These are phyloP conservation scores for Lentinula sp. DNA, from an alignment of 768 basidiomycete genomes.

Conservation along the genomic window DNA sequence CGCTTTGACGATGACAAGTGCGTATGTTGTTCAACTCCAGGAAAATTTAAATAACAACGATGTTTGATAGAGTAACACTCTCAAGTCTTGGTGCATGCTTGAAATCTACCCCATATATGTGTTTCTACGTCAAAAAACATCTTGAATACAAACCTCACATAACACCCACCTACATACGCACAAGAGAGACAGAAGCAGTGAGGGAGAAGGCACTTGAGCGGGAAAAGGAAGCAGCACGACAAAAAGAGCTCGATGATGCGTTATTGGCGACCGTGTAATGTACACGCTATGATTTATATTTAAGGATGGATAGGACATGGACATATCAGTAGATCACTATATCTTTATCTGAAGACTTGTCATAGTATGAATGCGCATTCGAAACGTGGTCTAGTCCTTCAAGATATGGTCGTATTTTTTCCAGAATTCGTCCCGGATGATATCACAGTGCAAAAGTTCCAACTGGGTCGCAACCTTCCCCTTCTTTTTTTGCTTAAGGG, in stretches of 20 bases:
- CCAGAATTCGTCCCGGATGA: slow-evolving; percentile 85
- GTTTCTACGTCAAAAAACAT: slow-evolving; percentile 89
- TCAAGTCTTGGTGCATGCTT: slow-evolving; percentile 66
- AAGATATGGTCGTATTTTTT: slow-evolving; percentile 49
- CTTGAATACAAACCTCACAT: slow-evolving; percentile 75
- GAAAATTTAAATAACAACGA: slow-evolving; percentile 6
- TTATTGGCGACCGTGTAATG: slow-evolving; percentile 43
- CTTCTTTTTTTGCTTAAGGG: slow-evolving; percentile 17
- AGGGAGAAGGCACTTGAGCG: slow-evolving; percentile 52
- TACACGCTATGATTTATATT: background rate
- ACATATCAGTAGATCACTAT: background rate
- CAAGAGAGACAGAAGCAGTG: slow-evolving; percentile 61
- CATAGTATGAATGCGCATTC: background rate
- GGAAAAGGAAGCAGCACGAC: slow-evolving; percentile 42
- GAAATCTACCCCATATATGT: slow-evolving; percentile 83
- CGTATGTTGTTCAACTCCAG: slow-evolving; percentile 15
- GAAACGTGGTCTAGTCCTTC: slow-evolving; percentile 17
- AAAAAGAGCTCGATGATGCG: slow-evolving; percentile 64
- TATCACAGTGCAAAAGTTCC: slow-evolving; percentile 70
- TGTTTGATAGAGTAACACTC: slow-evolving; percentile 52
- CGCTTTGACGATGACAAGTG: slow-evolving; percentile 93
- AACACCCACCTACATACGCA: slow-evolving; percentile 61
- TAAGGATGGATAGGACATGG: background rate
- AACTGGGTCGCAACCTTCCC: slow-evolving; percentile 38
- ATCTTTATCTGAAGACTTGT: background rate